These are phyloP conservation scores for Cephalotrichum gorgonifer DNA, from an alignment of 2,329 filamentous ascomycete species.

Conservation along the genomic window DNA sequence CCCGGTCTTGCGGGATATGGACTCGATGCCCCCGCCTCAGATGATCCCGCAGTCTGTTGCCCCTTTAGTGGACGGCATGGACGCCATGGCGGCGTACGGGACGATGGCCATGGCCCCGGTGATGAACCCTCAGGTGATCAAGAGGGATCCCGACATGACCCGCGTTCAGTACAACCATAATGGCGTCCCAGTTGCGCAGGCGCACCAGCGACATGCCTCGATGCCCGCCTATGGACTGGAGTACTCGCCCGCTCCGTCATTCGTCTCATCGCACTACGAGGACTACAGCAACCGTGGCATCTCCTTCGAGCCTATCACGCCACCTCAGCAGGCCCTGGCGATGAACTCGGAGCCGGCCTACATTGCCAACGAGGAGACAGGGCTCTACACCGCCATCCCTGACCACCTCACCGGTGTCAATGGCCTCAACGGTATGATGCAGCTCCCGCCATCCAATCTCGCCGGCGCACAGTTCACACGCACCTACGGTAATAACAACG, in stretches of 20 bases:
- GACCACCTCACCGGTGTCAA: slow-evolving; percentile 67
- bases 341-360: slow-evolving; percentile 86
- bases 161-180: slow-evolving; percentile 87
- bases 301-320: slow-evolving; percentile 93
- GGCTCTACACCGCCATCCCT: slow-evolving; percentile 88
- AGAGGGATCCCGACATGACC: slow-evolving; percentile 77
- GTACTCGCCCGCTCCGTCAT: slow-evolving; percentile 95
- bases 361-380: slow-evolving; percentile 96
- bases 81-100: slow-evolving; percentile 61
- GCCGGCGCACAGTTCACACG: slow-evolving; percentile 70
- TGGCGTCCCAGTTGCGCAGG: slow-evolving; percentile 70
- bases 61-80: slow-evolving; percentile 53
- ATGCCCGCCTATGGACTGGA: slow-evolving; percentile 94
- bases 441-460: slow-evolving; percentile 77
- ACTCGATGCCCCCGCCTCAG: slow-evolving; percentile 85
- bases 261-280: slow-evolving; percentile 96
- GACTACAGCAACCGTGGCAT: slow-evolving; percentile 95
- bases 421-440: slow-evolving; percentile 79
- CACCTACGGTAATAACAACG: slow-evolving; percentile 62
- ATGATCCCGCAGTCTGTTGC: slow-evolving; percentile 58
- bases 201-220: slow-evolving; percentile 90
- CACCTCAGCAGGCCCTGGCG: slow-evolving; percentile 77
- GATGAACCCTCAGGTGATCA: slow-evolving; percentile 65
- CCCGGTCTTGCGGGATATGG: slow-evolving; percentile 80
- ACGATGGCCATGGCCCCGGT: slow-evolving; percentile 59